These are phyloP conservation scores for Eustoma russellianum DNA, from an alignment of 257 asterid genomes.

Conservation along the genomic window DNA sequence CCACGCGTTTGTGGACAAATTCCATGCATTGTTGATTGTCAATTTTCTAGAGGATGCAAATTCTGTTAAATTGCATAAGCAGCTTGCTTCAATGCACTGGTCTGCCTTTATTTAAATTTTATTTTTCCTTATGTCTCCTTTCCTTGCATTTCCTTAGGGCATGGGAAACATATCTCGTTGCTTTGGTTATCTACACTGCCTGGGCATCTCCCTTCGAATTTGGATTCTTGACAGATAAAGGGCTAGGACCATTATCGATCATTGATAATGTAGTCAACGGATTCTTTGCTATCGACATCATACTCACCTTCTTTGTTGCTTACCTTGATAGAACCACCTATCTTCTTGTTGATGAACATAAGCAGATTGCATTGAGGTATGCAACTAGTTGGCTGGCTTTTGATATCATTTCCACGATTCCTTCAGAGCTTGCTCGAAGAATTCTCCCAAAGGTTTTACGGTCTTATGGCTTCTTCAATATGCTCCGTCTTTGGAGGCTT, in stretches of 20 bases:
- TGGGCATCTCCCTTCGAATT: constrained; percentile 96
- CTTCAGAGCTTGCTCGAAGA: constrained; percentile 63
- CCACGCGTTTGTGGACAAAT: too few species aligned
- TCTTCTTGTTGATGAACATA: constrained; percentile 56
- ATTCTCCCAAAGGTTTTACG: constrained; percentile 45
- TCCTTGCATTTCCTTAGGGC: constrained; percentile 37
- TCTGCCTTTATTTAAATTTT: too few species aligned
- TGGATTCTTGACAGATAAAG: constrained; percentile 50
- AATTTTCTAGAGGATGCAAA: too few species aligned
- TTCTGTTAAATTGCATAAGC: too few species aligned
- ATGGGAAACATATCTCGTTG: constrained; percentile 36
- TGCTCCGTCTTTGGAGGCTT: constrained; percentile 94
- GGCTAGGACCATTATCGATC: constrained; percentile 33
- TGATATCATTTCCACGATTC: constrained; percentile 68
- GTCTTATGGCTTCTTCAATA: constrained; percentile 62
- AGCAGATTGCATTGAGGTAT: constrained; percentile 53
- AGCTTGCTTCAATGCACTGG: too few species aligned
- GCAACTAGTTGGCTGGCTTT: constrained; percentile 46
- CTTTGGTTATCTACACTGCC: constrained; percentile 75
- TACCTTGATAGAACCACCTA: constrained; percentile 53
- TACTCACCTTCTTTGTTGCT: constrained; percentile 84
- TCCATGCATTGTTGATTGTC: too few species aligned
- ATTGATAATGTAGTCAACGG: constrained; percentile 77
- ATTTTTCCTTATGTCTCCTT: too few species aligned
- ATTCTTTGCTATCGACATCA: constrained; percentile 63